phyloP scores from a whole-genome alignment of 768 basidiomycete genomes.

The Pleurotus tuoliensis region DNA sequence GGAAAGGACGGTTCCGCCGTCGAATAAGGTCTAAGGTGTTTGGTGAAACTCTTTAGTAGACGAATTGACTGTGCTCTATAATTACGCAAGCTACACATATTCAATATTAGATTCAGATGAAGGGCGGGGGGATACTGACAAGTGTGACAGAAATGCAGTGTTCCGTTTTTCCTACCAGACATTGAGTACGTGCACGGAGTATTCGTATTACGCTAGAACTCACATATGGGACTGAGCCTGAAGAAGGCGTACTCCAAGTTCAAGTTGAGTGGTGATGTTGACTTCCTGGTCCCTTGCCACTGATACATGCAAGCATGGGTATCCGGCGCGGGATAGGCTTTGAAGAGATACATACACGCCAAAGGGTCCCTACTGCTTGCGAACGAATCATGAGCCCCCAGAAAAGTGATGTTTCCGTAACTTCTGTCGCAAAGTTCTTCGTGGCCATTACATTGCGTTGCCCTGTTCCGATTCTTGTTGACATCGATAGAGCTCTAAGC shows the following conservation, averaged over 20 bases:
- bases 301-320: neutral
- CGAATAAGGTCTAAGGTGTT: constrained; percentile 36
- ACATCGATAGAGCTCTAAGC: no score
- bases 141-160: constrained; percentile 65
- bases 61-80: constrained; percentile 4
- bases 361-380: constrained; percentile 43
- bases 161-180: constrained; percentile 28
- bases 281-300: constrained; percentile 43
- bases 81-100: constrained; percentile 28
- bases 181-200: neutral
- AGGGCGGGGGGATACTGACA: constrained; percentile 29
- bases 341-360: constrained; percentile 29
- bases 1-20: constrained; percentile 44
- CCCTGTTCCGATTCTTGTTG: constrained; percentile 17
- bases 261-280: constrained; percentile 44
- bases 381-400: constrained; percentile 56
- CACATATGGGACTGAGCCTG: constrained; percentile 54
- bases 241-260: constrained; percentile 47
- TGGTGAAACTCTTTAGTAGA: no score
- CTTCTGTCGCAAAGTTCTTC: constrained; percentile 54
- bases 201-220: constrained; percentile 5
- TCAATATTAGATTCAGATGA: neutral
- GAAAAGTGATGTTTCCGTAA: constrained; percentile 48
- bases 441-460: constrained; percentile 59
- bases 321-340: neutral